Conservation (phyloP, 2,329 filamentous ascomycete genomes). For the Fusarium tanahbumbuense region DNA sequence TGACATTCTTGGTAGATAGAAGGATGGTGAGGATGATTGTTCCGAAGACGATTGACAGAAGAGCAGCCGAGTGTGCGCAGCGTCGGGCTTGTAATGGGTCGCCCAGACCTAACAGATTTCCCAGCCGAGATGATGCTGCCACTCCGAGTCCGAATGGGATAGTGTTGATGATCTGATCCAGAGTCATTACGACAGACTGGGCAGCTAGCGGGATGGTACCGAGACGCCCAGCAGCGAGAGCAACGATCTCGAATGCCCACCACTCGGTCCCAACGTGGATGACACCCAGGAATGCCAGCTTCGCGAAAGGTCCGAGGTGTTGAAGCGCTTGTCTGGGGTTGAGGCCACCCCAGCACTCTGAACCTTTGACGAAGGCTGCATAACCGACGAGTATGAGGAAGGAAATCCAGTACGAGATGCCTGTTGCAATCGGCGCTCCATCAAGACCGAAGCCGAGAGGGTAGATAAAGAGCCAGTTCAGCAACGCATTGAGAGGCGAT, state of each 20-base stretch:
- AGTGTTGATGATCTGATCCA: slow-evolving; percentile 85
- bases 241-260: slow-evolving; percentile 95
- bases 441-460: slow-evolving; percentile 76
- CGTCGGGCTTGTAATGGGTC: slow-evolving; percentile 74
- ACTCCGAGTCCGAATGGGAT: slow-evolving; percentile 90
- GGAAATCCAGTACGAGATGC: slow-evolving; percentile 87
- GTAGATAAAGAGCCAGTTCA: slow-evolving; percentile 86
- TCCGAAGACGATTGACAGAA: slow-evolving; percentile 77
- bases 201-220: slow-evolving; percentile 84
- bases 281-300: slow-evolving; percentile 79
- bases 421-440: slow-evolving; percentile 83
- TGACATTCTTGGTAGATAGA: slow-evolving; percentile 76
- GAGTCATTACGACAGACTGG: slow-evolving; percentile 90
- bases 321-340: slow-evolving; percentile 70
- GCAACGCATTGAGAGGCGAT: slow-evolving; percentile 80
- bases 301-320: slow-evolving; percentile 77
- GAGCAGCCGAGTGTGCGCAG: slow-evolving; percentile 79
- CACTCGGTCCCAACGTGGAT: slow-evolving; percentile 90
- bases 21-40: slow-evolving; percentile 73
- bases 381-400: slow-evolving; percentile 82
- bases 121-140: slow-evolving; percentile 80
- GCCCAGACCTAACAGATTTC: slow-evolving; percentile 80
- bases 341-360: slow-evolving; percentile 83
- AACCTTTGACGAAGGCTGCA: slow-evolving; percentile 75
- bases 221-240: slow-evolving; percentile 81